A percentile compares a stretch with the other conserved stretches of the same genome.
These are phyloP conservation scores for Hansenula sp. DNA, from an alignment of 1,139 yeast species.

Conservation along the genomic window DNA sequence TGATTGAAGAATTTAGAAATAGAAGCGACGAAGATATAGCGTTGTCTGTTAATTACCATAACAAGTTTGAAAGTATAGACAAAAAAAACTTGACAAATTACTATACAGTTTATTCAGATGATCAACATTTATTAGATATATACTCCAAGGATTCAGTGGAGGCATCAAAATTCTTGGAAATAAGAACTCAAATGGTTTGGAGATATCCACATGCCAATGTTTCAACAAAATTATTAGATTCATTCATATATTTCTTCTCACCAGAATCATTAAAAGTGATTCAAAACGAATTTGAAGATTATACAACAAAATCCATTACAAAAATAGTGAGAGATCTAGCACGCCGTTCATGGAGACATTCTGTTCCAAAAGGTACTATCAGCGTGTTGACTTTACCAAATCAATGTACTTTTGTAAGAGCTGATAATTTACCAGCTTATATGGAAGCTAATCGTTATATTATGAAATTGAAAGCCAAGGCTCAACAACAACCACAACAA, in stretches of 20 bases:
- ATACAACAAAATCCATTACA: constrained; percentile 46
- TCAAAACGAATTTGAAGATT: constrained; percentile 23
- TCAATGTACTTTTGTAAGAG: constrained; percentile 65
- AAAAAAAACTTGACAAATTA: constrained; percentile 63
- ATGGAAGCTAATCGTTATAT: constrained; percentile 88
- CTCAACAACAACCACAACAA: constrained; percentile 34
- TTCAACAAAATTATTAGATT: constrained; percentile 68
- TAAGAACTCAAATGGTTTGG: constrained; percentile 90
- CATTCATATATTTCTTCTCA: constrained; percentile 79
- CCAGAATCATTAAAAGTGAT: constrained; percentile 44
- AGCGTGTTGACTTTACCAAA: constrained; percentile 63
- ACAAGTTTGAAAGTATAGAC: constrained; percentile 69
- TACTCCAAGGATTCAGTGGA: constrained; percentile 62
- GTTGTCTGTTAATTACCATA: constrained; percentile 66
- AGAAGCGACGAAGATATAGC: constrained; percentile 64
- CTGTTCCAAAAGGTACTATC: constrained; percentile 51
- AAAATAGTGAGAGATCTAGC: constrained; percentile 83
- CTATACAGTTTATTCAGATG: constrained; percentile 50
- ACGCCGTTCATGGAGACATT: constrained; percentile 87
- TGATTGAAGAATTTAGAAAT: constrained; percentile 79
- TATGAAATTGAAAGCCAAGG: constrained; percentile 47
- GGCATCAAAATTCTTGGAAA: constrained; percentile 61
- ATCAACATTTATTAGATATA: constrained; percentile 58
- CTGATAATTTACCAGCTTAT: constrained; percentile 74
- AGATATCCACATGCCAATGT: constrained; percentile 73